Base-by-base conservation (phyloP, 257 asterid species). In the Fraxinus quadrangulata region DNA sequence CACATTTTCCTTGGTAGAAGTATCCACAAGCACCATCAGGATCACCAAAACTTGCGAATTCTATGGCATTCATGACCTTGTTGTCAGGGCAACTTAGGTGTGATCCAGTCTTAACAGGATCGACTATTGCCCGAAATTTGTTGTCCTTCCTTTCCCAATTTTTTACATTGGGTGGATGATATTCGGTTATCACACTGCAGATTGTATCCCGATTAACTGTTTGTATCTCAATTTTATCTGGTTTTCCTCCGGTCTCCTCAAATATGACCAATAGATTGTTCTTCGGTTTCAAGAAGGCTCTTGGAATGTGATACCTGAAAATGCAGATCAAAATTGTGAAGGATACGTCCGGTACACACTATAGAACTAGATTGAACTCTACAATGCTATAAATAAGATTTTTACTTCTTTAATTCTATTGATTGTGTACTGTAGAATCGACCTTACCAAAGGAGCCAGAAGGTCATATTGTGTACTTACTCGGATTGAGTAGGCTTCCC, bases 291-390 rank as follows among this genome's bases (percentile, higher is more conserved):
- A 96, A 74, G 81, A 73, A 92, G 0, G 92, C 85, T 82, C 99
- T 84, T n/a, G 99, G 99, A 82, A 96, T 70, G 70, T 96, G 98
- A 73, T 96, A 95, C 85, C 97, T 94, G 40, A 45, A 86, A 26
- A 23, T 2, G 0, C 3, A 56, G 0, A 17, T n/a, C 11, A 21
- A 59, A 8, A 6, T 19, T 14, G 14, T 40, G 14, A 10, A 40
- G 47, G 3, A 9, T 40, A 40, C 47, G 14, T 37, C 42, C 2
- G 1, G 42, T 1, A 37, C 42, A 8, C 12, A 1, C 2, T 37
- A 0, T 1, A 42, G 23, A 16, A 66, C n/a, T 34, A 76, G 63
- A 39, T 39, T 39, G 45, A 39, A 39, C 45, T 39, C 45, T 39
- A 39, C 12, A 39, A 9, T 39, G 9, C 13, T 42, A 12, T 2